Evolutionary conservation across 805 yeast species (phyloP).

Genomic region (Saturnispora sekii): DNA sequence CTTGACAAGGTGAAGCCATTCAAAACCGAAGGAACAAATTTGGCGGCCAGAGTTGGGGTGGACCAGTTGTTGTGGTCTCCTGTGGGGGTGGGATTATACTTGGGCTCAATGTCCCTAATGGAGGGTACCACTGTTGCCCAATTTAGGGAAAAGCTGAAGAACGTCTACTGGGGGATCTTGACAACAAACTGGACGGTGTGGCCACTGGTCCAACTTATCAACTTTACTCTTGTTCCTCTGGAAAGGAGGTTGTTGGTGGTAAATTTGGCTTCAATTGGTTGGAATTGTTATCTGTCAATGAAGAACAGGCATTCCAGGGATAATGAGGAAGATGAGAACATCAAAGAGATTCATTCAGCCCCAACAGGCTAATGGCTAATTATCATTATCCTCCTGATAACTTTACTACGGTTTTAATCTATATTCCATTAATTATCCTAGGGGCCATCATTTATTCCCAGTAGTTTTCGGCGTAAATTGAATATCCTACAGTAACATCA

Average conservation of each 20-base stretch:
- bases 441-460: no score
- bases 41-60: conserved; percentile 40
- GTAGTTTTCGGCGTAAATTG: no score
- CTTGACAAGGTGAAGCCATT: conserved; percentile 4
- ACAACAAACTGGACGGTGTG: conserved; percentile 75
- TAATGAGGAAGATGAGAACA: no score
- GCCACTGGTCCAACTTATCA: conserved; percentile 79
- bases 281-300: conserved; percentile 74
- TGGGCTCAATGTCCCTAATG: conserved; percentile 52
- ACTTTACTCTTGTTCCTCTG: conserved; percentile 69
- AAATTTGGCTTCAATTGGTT: conserved; percentile 61
- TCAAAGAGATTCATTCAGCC: no score
- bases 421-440: no score
- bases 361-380: no score
- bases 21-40: background rate
- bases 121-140: conserved; percentile 40
- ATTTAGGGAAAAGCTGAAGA: conserved; percentile 33
- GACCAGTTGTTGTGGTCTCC: conserved; percentile 82
- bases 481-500: no score
- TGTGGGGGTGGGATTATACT: conserved; percentile 63
- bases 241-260: conserved; percentile 60
- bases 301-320: conserved; percentile 30
- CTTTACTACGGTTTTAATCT: no score
- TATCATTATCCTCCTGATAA: no score
- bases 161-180: conserved; percentile 59